Percentiles rank a stretch among this genome's conserved stretches.
phyloP scores from a whole-genome alignment of 441 rosid species.

The Daphne laureola region DNA sequence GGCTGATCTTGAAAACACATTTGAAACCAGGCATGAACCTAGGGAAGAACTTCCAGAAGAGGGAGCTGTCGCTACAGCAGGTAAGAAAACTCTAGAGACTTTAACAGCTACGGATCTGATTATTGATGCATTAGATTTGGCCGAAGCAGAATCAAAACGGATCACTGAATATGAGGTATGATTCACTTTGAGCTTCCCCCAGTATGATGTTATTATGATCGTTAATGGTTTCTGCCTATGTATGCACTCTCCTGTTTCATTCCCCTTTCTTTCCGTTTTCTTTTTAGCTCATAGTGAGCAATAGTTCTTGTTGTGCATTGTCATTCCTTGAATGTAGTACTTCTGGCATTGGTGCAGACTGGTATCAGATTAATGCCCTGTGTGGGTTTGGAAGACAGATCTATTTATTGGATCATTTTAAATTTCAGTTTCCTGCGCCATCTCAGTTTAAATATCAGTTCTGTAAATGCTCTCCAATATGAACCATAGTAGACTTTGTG shows the following conservation, averaged over 20 bases:
- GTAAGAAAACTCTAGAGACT: slow-evolving; percentile 72
- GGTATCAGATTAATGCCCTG: too few relatives aligned
- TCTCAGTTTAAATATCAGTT: too few relatives aligned
- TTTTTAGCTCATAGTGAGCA: neutral
- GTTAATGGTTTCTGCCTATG: neutral
- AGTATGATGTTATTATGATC: neutral
- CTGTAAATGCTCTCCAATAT: too few relatives aligned
- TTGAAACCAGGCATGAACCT: slow-evolving; percentile 48
- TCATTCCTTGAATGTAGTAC: too few relatives aligned
- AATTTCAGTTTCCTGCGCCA: too few relatives aligned
- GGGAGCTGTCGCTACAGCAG: slow-evolving; percentile 87
- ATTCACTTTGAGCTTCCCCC: slow-evolving; percentile 1
- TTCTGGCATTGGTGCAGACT: too few relatives aligned
- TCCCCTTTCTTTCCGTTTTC: neutral
- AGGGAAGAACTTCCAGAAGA: slow-evolving; percentile 83
- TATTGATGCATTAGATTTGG: slow-evolving; percentile 69
- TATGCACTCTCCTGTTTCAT: too few relatives aligned
- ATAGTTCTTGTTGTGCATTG: too few relatives aligned
- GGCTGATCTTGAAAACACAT: slow-evolving; percentile 69
- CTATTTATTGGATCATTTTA: too few relatives aligned
- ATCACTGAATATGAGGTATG: slow-evolving; percentile 64
- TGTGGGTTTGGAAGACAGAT: too few relatives aligned
- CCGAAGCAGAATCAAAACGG: slow-evolving; percentile 60
- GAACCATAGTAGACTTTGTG: too few relatives aligned
- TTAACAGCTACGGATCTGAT: slow-evolving; percentile 77